Evolutionary conservation across 345 rosid genomes (phyloP), one percentile per base, ranked within the genome.

Genomic region (Eucalyptus pauciflora): DNA sequence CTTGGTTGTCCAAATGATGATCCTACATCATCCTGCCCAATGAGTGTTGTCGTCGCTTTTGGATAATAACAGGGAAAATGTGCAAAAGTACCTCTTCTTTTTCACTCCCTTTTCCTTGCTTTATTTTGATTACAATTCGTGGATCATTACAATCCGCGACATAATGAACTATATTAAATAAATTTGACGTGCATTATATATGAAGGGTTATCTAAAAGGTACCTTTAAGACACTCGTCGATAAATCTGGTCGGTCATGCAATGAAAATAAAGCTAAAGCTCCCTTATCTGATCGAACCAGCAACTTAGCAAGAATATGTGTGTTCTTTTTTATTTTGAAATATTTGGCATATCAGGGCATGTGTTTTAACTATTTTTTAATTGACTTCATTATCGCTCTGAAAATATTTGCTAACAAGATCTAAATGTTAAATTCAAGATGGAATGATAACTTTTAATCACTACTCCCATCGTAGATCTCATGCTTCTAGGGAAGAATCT

Each of bases 231-330:
- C 2, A 10, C 12, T 37, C 2, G 3, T 71, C 3, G 2, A 71
- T 10, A 18, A 2, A 14, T 71, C 4, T 1, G 0, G 4, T 62
- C 16, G 8, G 22, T 71, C 14, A 37, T 37, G 20, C 7, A 9
- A 37, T 71, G 8, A 17, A 37, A 37, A 71, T 37, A 1, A n/a
- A 13, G 18, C 37, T 37, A 1, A n/a, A 13, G 18, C 76, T n/a
- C 10, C 33, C 20, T 1, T 64, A n/a, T 18, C 4, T 0, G 4
- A 37, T 33, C 2, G 13, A 69, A 31, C 10, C 13, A 2, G 1
- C 0, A 8, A 2, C 46, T 37, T 20, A 17, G 10, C 2, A 0
- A 71, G 7, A 71, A 9, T 5, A 14, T 1, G 1, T 18, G 25
- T 3, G 4, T 37, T 37, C 4, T 37, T 0, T 10, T 37, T 29